phyloP scores from a whole-genome alignment of 129 eudicot species.

The Helichrysum umbraculigerum region DNA sequence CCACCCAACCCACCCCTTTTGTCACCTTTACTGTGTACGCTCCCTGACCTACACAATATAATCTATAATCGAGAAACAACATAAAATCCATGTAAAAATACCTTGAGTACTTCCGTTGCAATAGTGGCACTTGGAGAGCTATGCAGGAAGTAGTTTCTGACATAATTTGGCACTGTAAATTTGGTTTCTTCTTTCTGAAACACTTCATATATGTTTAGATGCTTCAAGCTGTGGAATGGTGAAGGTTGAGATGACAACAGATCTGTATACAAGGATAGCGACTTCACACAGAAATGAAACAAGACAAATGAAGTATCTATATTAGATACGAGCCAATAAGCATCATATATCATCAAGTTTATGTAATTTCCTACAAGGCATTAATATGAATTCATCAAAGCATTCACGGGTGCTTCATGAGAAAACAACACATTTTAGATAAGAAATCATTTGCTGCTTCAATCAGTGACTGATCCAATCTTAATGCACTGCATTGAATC shows the following conservation, averaged over 20 bases:
- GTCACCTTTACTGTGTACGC: background rate
- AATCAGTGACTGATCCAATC: background rate
- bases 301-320: background rate
- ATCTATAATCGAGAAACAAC: background rate
- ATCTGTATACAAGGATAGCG: conserved; percentile 15
- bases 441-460: background rate
- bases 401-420: background rate
- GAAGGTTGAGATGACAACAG: conserved; percentile 16
- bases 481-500: background rate
- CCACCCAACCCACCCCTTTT: background rate
- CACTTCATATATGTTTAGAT: conserved; percentile 12
- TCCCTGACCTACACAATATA: background rate
- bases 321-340: background rate
- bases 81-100: conserved; percentile 5
- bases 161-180: conserved; percentile 14
- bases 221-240: conserved; percentile 28
- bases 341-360: background rate
- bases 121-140: conserved; percentile 30
- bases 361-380: background rate
- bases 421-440: background rate
- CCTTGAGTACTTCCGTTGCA: conserved; percentile 4
- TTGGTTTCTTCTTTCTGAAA: background rate
- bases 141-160: conserved; percentile 23
- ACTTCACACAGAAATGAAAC: background rate
- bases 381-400: background rate